Base-by-base conservation (phyloP, 1,284 basidiomycete genomes). In the Golubevia sp. region DNA sequence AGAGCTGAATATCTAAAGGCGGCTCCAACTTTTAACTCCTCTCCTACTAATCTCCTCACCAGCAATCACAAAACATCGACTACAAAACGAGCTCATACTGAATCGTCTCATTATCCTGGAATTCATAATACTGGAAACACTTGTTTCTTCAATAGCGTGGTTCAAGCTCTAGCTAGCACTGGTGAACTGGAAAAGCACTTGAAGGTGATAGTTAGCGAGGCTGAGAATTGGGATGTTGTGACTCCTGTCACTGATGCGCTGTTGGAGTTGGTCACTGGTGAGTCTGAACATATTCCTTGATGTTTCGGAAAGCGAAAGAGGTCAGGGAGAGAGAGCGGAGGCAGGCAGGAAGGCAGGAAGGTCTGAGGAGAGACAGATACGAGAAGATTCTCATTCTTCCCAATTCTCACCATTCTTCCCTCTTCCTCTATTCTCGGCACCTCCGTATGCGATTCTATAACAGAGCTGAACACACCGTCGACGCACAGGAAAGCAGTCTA, bases 121-220 rank as follows among this genome's bases (percentile, higher is more conserved):
- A 67, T 83, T 15, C 61, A 64, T 27, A 83, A 83, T 30, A 78
- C 79, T 2, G 77, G 76, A 56, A 77, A 82, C 51, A 77, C 73
- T 5, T 83, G 80, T 71, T 83, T 79, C 66, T 74, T 83, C 64
- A 83, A 83, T 66, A 74, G 70, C 25, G 74, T 74, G 2, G 51
- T 83, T 20, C 80, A 83, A 50, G 71, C 73, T 0, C 68, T 83
- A 15, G 71, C 74, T 8, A 70, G 71, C 21, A 24, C 78, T 23
- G 51, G 66, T 2, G 49, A 54, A 1, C 67, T 75, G 8, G 65
- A 59, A 8, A 34, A 58, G 13, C 70, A 76, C 50, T 63, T 83
- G 38, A 62, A 68, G 30, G 38, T 58, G 7, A 44, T 76, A 1
- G 57, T 71, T 15, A 24, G 56, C 26, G 59, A 67, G 55, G 79